Conservation (phyloP, 2,329 filamentous ascomycete species). For the Clarireedia hainanense region DNA sequence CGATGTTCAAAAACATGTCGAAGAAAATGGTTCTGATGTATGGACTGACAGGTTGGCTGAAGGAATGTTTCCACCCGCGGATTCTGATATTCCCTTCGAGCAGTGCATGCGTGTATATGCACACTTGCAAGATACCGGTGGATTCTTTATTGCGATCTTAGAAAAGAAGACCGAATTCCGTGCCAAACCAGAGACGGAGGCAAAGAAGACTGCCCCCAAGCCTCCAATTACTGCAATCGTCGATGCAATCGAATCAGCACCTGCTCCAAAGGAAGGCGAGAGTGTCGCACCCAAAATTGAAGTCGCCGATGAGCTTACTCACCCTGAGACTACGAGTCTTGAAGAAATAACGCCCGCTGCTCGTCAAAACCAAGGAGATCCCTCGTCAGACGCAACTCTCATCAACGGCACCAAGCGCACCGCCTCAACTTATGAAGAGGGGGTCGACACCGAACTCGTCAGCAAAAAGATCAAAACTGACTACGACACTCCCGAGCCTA, state of each 20-base stretch:
- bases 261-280: constrained; percentile 25
- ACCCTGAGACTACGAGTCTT: constrained; percentile 17
- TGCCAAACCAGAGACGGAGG: constrained; percentile 60
- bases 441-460: not conserved
- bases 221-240: constrained; percentile 32
- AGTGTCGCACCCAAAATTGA: constrained; percentile 27
- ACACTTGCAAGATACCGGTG: constrained; percentile 91
- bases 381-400: constrained; percentile 17
- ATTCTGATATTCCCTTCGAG: constrained; percentile 66
- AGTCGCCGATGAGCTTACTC: constrained; percentile 23
- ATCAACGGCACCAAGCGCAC: constrained; percentile 29
- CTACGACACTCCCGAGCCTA: constrained; percentile 18
- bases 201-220: constrained; percentile 40
- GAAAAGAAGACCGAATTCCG: constrained; percentile 86
- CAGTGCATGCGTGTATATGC: constrained; percentile 91
- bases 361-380: constrained; percentile 27
- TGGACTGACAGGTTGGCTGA: constrained; percentile 63
- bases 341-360: constrained; percentile 24
- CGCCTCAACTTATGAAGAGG: constrained; percentile 29
- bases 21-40: constrained; percentile 49
- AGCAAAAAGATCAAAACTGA: constrained; percentile 40
- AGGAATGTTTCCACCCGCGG: constrained; percentile 72
- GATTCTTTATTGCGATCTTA: constrained; percentile 93
- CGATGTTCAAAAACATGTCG: constrained; percentile 64
- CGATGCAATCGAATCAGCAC: constrained; percentile 32